phyloP scores from a whole-genome alignment of 495 filamentous ascomycete genomes.

The Collariella sp. region DNA sequence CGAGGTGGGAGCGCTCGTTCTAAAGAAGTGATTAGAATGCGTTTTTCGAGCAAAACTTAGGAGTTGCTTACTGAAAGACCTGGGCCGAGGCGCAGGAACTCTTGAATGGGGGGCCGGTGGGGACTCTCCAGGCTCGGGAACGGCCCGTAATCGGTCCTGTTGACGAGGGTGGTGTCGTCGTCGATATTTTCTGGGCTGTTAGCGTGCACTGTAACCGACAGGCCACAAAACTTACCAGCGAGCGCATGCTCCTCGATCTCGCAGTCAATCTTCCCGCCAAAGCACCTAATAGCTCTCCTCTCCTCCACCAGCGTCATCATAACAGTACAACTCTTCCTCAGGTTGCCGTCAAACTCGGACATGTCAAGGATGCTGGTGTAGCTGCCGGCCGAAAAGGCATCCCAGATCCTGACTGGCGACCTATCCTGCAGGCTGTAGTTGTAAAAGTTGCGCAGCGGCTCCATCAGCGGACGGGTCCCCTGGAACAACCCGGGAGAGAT shows the following conservation, averaged over 20 bases:
- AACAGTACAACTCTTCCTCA: slow-evolving; percentile 35
- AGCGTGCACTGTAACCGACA: slow-evolving; percentile 7
- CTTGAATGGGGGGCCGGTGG: slow-evolving; percentile 27
- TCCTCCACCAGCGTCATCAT: slow-evolving; percentile 40
- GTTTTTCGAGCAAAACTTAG: not conserved
- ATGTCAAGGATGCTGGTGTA: slow-evolving; percentile 40
- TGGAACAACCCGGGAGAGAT: slow-evolving; percentile 41
- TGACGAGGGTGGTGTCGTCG: slow-evolving; percentile 23
- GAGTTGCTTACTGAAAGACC: slow-evolving; percentile 37
- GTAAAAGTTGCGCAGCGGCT: slow-evolving; percentile 33
- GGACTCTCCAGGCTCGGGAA: slow-evolving; percentile 36
- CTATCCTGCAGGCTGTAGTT: slow-evolving; percentile 26
- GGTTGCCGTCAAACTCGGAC: slow-evolving; percentile 26
- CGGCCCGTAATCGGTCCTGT: slow-evolving; percentile 38
- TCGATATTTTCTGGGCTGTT: slow-evolving; percentile 21
- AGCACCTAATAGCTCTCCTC: slow-evolving; percentile 31
- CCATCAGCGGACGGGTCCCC: slow-evolving; percentile 21
- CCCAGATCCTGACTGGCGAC: slow-evolving; percentile 34
- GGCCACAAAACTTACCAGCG: slow-evolving; percentile 30
- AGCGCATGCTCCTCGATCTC: slow-evolving; percentile 31
- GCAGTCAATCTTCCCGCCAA: slow-evolving; percentile 28
- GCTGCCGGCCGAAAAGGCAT: slow-evolving; percentile 36
- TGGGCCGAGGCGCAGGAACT: slow-evolving; percentile 35
- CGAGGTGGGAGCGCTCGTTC: slow-evolving; percentile 35
- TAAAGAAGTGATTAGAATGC: slow-evolving; percentile 13